Percentiles rank a stretch among this genome's conserved stretches.
Conservation (phyloP, 345 rosid species). For the Arabidopsis thaliana region TAIR10.1 NC_003074.8:1333001-1333500, state of each 20-base stretch:
- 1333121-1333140: conserved; percentile 58
- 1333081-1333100: conserved; percentile 72
- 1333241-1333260: not conserved
- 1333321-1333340: not conserved
- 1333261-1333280: not conserved
- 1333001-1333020: conserved; percentile 15
- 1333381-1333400: not conserved
- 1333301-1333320: not conserved
- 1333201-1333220: conserved; percentile 60
- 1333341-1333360: not conserved
- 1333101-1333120: conserved; percentile 60
- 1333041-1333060: conserved; percentile 47
- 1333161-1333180: conserved; percentile 75
- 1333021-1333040: conserved; percentile 52
- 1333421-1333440: conserved; percentile 9
- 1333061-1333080: conserved; percentile 90
- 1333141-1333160: conserved; percentile 74
- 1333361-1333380: not conserved
- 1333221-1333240: conserved; percentile 5
- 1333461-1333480: not conserved
- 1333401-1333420: conserved; percentile 7
- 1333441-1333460: not conserved
- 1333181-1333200: conserved; percentile 89
- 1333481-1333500: not conserved
- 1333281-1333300: not conserved